These are phyloP conservation scores for Metschnikowia peoriensis DNA, from an alignment of 805 yeast genomes.

Conservation along the genomic window DNA sequence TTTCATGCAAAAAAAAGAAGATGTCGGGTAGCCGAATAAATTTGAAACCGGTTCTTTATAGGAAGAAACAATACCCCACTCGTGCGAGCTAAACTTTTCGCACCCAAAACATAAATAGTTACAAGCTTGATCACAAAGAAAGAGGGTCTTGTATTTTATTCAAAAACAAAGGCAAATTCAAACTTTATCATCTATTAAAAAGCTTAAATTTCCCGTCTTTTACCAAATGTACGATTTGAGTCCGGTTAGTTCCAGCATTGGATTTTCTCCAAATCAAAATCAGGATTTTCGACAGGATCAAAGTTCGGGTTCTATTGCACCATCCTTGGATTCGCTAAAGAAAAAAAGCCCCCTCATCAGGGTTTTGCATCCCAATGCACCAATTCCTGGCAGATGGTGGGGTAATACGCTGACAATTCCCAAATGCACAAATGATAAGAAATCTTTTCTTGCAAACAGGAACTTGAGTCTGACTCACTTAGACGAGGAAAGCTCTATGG, in stretches of 20 bases:
- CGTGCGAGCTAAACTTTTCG: not conserved
- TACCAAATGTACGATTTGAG: constrained; percentile 3
- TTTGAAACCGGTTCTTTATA: too few species aligned
- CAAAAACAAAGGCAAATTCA: not conserved
- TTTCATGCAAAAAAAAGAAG: too few species aligned
- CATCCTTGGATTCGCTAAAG: not conserved
- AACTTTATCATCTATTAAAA: not conserved
- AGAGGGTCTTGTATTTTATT: not conserved
- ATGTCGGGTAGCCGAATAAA: too few species aligned
- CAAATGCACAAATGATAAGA: not conserved
- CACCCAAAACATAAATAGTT: not conserved
- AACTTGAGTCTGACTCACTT: constrained; percentile 1
- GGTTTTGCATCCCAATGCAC: constrained; percentile 10
- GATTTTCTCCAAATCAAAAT: not conserved
- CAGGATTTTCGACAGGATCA: constrained; percentile 1
- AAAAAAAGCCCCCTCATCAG: not conserved
- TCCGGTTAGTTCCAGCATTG: constrained; percentile 1
- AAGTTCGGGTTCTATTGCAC: not conserved
- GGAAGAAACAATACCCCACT: not conserved
- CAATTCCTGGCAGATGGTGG: constrained; percentile 10
- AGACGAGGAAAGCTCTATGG: constrained; percentile 12
- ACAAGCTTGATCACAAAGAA: too few species aligned
- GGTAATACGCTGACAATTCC: not conserved
- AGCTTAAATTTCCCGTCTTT: not conserved
- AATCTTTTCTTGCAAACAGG: not conserved